A percentile compares a stretch with the other conserved stretches of the same genome.
Evolutionary conservation across 2,329 filamentous ascomycete species (phyloP).

Genomic region (Paracoccidioides lutzii): DNA sequence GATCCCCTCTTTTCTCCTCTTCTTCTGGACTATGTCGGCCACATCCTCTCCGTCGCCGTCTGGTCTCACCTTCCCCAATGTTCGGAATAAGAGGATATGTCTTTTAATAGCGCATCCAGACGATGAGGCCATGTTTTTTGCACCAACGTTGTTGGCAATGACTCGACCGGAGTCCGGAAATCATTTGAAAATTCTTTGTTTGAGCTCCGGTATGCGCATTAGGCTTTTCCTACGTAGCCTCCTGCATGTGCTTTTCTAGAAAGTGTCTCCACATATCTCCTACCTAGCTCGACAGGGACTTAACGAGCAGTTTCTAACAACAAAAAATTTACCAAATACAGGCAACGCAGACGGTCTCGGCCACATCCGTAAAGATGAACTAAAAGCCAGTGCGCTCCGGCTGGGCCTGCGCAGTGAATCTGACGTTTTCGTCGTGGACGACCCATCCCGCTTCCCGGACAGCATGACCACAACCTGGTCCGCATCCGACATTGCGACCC

Average conservation of each 20-base stretch:
- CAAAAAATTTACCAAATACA: conserved; percentile 18
- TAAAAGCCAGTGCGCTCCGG: conserved; percentile 63
- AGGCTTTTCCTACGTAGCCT: not conserved
- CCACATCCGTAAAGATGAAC: conserved; percentile 66
- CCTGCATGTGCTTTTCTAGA: not conserved
- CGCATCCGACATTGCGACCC: conserved; percentile 51
- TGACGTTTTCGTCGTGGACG: conserved; percentile 77
- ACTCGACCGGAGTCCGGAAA: conserved; percentile 69
- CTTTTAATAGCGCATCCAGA: conserved; percentile 94
- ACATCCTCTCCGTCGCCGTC: conserved; percentile 27
- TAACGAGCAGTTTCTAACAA: not conserved
- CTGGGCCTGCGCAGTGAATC: conserved; percentile 63
- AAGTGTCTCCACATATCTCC: not conserved
- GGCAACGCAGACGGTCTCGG: conserved; percentile 81
- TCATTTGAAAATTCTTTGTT: conserved; percentile 84
- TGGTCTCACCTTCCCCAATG: conserved; percentile 39
- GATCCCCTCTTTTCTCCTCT: conserved; percentile 29
- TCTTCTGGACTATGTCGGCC: conserved; percentile 32
- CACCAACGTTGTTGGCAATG: conserved; percentile 74
- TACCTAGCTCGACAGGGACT: not conserved
- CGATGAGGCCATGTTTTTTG: conserved; percentile 99
- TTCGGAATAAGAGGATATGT: conserved; percentile 75
- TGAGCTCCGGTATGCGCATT: conserved; percentile 57
- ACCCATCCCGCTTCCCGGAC: conserved; percentile 65
- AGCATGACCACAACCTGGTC: conserved; percentile 77